Evolutionary conservation across 495 filamentous ascomycete species (phyloP), one percentile per base, ranked within the genome.

Genomic region (Platismatia glauca): DNA sequence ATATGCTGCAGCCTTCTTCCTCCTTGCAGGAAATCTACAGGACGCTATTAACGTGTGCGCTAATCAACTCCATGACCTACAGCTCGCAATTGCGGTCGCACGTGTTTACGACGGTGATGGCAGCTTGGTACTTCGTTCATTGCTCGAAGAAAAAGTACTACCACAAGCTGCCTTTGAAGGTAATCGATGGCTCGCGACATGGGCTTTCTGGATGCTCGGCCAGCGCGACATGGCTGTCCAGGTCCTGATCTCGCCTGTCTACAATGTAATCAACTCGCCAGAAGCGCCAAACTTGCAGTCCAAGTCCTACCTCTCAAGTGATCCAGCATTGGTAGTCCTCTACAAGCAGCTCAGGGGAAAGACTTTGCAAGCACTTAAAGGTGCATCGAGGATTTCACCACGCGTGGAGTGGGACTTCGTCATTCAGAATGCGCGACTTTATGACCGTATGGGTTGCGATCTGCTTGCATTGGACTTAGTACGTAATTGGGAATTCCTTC

Each of bases 1-100:
- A 79, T 98, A 99, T 69, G 94, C 94, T 9, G 95, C 92, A 8
- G 88, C 92, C 4, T 97, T 96, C 71, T 99, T 99, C 78, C 79
- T 99, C 37, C 80, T 99, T 3, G 95, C 91, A 13, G 93, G 89
- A 63, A 86, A 88, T 67, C 74, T 95, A 24, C 83, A 86, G 55
- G 92, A 95, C 73, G 93, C 94, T 18, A 86, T 90, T 39, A 86
- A 87, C 68, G 85, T 99, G 37, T 88, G 91, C 66, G 77, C 89
- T 2, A 89, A 88, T 67, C 91, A 96, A 67, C 77, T 97, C 44
- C 83, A 86, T 37, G 94, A 99, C 69, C 71, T 92, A 20, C 91
- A 96, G 71, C 88, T 99, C 34, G 94, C 95, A 11, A 88, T 99
- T 64, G 88, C 92, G 7, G 86, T 97, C 6, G 85, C 89, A 4